Evolutionary conservation across 768 basidiomycete species (phyloP).

Genomic region (Mycena rebaudengoi): DNA sequence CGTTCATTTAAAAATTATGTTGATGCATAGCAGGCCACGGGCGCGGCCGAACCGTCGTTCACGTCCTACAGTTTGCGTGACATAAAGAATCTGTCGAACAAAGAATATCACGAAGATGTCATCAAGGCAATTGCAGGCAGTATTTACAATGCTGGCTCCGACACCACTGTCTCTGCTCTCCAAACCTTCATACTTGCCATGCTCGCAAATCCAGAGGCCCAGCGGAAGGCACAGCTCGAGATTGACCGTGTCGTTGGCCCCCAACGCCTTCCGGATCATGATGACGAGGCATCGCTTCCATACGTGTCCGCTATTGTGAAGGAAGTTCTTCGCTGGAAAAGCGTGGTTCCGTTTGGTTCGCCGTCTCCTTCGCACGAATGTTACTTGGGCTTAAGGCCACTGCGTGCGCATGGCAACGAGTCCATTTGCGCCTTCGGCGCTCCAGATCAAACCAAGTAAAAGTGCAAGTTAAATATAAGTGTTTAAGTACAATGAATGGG

Average conservation of each 20-base stretch:
- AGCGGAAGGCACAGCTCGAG: conserved; percentile 47
- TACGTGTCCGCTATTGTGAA: conserved; percentile 47
- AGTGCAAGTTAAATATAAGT: too few relatives aligned
- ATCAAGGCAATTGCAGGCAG: conserved; percentile 1
- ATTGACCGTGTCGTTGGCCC: conserved; percentile 44
- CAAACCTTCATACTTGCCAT: conserved; percentile 47
- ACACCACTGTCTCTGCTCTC: conserved; percentile 45
- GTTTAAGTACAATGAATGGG: too few relatives aligned
- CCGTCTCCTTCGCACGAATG: background rate
- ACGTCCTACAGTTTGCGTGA: background rate
- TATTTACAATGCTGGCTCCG: conserved; percentile 35
- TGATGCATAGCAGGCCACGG: conserved; percentile 23
- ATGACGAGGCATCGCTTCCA: conserved; percentile 41
- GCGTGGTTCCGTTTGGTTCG: conserved; percentile 45
- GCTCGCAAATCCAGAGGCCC: conserved; percentile 45
- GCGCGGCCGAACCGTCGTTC: conserved; percentile 16
- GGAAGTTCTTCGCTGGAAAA: conserved; percentile 47
- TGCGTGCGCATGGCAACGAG: too few relatives aligned
- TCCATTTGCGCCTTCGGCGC: too few relatives aligned
- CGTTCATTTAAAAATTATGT: background rate
- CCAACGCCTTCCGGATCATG: conserved; percentile 44
- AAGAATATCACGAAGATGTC: conserved; percentile 10
- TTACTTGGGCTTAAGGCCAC: too few relatives aligned
- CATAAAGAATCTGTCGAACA: background rate
- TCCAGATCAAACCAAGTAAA: too few relatives aligned